Percentiles rank a stretch among this genome's conserved stretches.
Conservation (phyloP, 257 asterid genomes). For the Nicotiana benthamiana region DNA sequence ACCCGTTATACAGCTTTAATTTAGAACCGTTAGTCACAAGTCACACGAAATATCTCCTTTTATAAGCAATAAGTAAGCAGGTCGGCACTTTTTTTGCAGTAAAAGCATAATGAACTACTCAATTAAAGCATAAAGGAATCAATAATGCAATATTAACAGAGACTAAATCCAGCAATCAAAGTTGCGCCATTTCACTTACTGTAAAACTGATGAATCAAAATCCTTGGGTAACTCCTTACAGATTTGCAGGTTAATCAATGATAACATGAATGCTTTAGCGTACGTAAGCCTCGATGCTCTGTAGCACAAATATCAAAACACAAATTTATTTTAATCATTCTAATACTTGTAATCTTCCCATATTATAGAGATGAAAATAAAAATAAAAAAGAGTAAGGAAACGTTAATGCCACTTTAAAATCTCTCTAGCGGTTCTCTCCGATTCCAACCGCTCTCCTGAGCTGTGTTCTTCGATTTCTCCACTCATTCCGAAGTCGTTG, state of each 20-base stretch:
- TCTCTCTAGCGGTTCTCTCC: conserved; percentile 13
- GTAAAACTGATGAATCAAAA: conserved; percentile 23
- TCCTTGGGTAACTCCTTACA: conserved; percentile 31
- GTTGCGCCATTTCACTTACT: conserved; percentile 16
- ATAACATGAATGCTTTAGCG: conserved; percentile 30
- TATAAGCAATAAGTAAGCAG: not conserved
- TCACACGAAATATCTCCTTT: not conserved
- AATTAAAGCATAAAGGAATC: not conserved
- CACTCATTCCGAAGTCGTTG: conserved; percentile 11
- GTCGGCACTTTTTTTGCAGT: not conserved
- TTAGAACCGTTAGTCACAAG: not conserved
- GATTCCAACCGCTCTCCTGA: conserved; percentile 12
- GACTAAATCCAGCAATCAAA: not conserved
- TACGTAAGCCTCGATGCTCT: not conserved
- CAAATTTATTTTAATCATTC: not conserved
- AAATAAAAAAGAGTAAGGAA: not conserved
- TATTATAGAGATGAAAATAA: too few relatives aligned
- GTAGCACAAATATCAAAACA: not conserved
- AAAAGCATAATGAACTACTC: not conserved
- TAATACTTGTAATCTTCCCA: too few relatives aligned
- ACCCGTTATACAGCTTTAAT: too few relatives aligned
- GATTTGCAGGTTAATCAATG: conserved; percentile 21
- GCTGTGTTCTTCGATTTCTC: conserved; percentile 12
- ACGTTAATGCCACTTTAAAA: conserved; percentile 12
- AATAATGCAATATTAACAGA: conserved; percentile 2